These are phyloP conservation scores for Echinosophora koreensis DNA, from an alignment of 306 rosid genomes.

Conservation along the genomic window DNA sequence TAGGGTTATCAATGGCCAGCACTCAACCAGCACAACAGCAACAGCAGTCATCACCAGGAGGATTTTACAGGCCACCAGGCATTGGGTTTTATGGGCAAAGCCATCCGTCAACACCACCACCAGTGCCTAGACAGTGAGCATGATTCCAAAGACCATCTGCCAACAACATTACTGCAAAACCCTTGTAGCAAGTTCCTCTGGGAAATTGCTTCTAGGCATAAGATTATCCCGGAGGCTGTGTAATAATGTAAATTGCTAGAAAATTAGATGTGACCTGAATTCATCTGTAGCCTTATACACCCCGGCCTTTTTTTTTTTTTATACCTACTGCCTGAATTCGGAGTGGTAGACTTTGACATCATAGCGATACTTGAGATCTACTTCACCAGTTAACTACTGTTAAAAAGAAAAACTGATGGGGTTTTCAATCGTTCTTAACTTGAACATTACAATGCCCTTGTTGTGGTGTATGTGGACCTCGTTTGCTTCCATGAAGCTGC, in stretches of 20 bases:
- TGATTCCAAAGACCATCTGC: slow-evolving; percentile 37
- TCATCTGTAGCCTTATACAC: slow-evolving; percentile 30
- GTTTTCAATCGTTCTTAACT: not conserved
- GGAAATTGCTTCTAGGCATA: slow-evolving; percentile 49
- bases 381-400: slow-evolving; percentile 20
- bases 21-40: slow-evolving; percentile 66
- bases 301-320: slow-evolving; percentile 1
- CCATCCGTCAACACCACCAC: slow-evolving; percentile 71
- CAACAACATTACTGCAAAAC: slow-evolving; percentile 34
- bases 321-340: slow-evolving; percentile 29
- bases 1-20: slow-evolving; percentile 67
- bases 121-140: slow-evolving; percentile 81
- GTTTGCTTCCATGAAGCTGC: slow-evolving; percentile 42
- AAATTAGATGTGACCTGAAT: slow-evolving; percentile 44
- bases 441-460: slow-evolving; percentile 30
- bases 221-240: slow-evolving; percentile 52
- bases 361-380: slow-evolving; percentile 21
- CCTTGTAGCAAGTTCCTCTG: slow-evolving; percentile 40
- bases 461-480: slow-evolving; percentile 31
- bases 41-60: slow-evolving; percentile 65
- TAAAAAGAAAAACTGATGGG: not conserved
- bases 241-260: slow-evolving; percentile 73
- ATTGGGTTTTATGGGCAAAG: slow-evolving; percentile 82
- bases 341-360: slow-evolving; percentile 41
- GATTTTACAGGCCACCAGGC: slow-evolving; percentile 77